Percentiles rank a stretch among this genome's conserved stretches.
These are phyloP conservation scores for Dorcoceras hygrometricum DNA, from an alignment of 257 asterid species.

Conservation along the genomic window DNA sequence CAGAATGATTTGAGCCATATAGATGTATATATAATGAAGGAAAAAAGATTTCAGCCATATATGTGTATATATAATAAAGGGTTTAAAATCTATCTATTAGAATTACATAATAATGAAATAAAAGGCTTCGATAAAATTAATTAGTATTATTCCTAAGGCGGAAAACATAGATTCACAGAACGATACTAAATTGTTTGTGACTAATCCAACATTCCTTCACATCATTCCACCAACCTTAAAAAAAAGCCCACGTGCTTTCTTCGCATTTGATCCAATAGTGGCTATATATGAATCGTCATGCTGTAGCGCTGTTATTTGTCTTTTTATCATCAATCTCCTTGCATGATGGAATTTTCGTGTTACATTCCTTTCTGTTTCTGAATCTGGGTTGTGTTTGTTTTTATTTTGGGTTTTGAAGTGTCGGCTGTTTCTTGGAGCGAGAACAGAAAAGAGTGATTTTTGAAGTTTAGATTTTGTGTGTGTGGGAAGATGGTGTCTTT, in stretches of 20 bases:
- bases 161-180: constrained; percentile 8
- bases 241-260: constrained; percentile 48
- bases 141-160: constrained; percentile 13
- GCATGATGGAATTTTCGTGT: constrained; percentile 21
- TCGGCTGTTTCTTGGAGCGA: constrained; percentile 21
- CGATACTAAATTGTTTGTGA: constrained; percentile 12
- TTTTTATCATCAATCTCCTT: constrained; percentile 11
- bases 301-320: not conserved
- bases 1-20: too few relatives aligned
- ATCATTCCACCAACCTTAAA: constrained; percentile 39
- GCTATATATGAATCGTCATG: constrained; percentile 16
- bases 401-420: not conserved
- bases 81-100: too few relatives aligned
- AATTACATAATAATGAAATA: constrained; percentile 1
- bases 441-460: constrained; percentile 11
- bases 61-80: too few relatives aligned
- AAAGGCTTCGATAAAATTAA: too few relatives aligned
- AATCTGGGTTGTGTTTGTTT: constrained; percentile 6
- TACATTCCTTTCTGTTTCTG: not conserved
- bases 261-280: constrained; percentile 31
- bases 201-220: constrained; percentile 40
- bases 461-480: not conserved
- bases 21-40: too few relatives aligned
- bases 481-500: not conserved
- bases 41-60: too few relatives aligned